phyloP scores from a whole-genome alignment of 306 rosid species.

The Lablab purpureus region DNA sequence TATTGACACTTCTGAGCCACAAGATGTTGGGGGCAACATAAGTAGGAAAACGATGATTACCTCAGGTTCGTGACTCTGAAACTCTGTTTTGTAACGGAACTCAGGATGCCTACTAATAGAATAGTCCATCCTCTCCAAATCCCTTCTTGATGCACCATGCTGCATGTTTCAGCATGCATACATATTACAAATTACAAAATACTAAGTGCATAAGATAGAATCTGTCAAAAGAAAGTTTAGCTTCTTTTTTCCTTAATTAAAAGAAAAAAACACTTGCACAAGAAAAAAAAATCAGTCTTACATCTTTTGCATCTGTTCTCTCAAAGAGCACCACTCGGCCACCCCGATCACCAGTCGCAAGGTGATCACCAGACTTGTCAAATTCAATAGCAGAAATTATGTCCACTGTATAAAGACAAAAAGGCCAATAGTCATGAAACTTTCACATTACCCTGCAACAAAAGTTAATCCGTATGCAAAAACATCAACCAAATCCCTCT shows the following conservation, averaged over 20 bases:
- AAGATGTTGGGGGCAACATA: slow-evolving; percentile 25
- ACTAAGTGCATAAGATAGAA: slow-evolving; percentile 26
- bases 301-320: slow-evolving; percentile 95
- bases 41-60: slow-evolving; percentile 38
- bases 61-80: slow-evolving; percentile 99
- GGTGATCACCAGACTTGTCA: slow-evolving; percentile 96
- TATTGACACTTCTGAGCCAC: slow-evolving; percentile 31
- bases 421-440: slow-evolving; percentile 44
- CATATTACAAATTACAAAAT: slow-evolving; percentile 30
- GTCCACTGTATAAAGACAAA: slow-evolving; percentile 77
- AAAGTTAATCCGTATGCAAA: slow-evolving; percentile 30
- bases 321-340: slow-evolving; percentile 99
- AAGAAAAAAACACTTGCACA: neutral
- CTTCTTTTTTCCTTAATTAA: neutral
- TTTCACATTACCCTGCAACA: slow-evolving; percentile 32
- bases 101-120: slow-evolving; percentile 88
- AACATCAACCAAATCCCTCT: neutral
- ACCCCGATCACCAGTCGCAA: slow-evolving; percentile 99
- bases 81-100: slow-evolving; percentile 98
- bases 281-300: slow-evolving; percentile 56
- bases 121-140: slow-evolving; percentile 86
- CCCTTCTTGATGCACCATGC: slow-evolving; percentile 89
- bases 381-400: slow-evolving; percentile 98
- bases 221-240: slow-evolving; percentile 27
- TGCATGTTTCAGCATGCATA: slow-evolving; percentile 58